Base-by-base conservation (phyloP, 805 yeast genomes). In the Yarrowia porcina region DNA sequence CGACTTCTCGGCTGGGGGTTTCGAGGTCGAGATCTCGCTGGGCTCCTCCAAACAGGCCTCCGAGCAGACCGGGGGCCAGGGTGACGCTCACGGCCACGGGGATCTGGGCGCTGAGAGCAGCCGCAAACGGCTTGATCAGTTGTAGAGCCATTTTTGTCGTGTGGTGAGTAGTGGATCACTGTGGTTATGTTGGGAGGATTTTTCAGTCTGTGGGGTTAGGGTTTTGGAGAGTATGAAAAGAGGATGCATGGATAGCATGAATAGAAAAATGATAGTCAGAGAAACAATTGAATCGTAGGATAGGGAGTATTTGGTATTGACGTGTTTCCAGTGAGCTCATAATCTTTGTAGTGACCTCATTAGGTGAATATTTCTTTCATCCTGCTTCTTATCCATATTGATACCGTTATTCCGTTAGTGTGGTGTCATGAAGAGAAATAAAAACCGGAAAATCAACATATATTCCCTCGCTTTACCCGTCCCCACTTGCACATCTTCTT, bases 81-180 rank as follows among this genome's bases (percentile, higher is more conserved):
- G 57, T 11, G 23, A 49, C 11, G 41, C 41, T 49, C 57, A 49
- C 32, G 57, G 41, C 38, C 17, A 47, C 54, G 41, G 57, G 57
- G 41, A 49, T 21, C 21, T 33, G 41, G 41, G 30, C 57, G 41
- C 41, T 21, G 30, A 49, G 57, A 21, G 57, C 57, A 49, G 57
- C 57, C 57, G 33, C 57, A 33, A 49, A 49, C 41, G 57, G 57
- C 57, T 49, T 49, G 57, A 41, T 33, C 57, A 49, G 57, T 33
- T 21, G 42, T 23, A 49, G 57, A 15, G 57, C 57, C 57, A 49
- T 49, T 17, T 27, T 30, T 17, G 21, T 10, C n/a, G 20, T 32
- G 36, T 28, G n/a, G 15, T n/a, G n/a, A 13, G 57, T 49, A 41
- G 21, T 33, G 39, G 41, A 21, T 47, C 38, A 5, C 8, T 25